Base-by-base conservation (phyloP, 1,284 basidiomycete species). In the Ustilago cynodontis region DNA sequence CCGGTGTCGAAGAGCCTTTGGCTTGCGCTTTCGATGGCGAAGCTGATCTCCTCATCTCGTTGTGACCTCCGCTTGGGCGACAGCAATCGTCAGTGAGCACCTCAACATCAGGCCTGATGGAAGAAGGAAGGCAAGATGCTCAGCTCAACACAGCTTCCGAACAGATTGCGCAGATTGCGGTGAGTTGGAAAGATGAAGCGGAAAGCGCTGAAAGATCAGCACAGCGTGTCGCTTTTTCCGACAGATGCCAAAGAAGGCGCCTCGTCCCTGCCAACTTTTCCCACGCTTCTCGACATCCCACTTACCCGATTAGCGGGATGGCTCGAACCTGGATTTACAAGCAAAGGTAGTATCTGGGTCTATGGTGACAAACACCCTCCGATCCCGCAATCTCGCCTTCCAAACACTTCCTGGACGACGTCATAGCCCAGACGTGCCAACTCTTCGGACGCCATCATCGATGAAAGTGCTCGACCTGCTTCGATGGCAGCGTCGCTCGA, bases 21-120 rank as follows among this genome's bases (percentile, higher is more conserved):
- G 57, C 60, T 51, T 49, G 47, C 22, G 24, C 26, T 24, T 73
- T 73, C 13, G 71, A 73, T 3, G 71, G 65, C 22, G 71, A 73
- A 22, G 61, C 65, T 37, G 71, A 68, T 33, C 71, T 64, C 20
- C 71, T 58, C 71, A 73, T 73, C 11, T 7, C 43, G 39, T 28
- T n/a, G 3, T 8, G 16, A 14, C 14, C 14, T 24, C 37, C 31
- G 56, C 51, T 33, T 14, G 26, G 50, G 45, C 20, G 28, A 16
- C 5, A 31, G 41, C 39, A 31, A 39, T 16, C 20, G 9, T 54
- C 52, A 7, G 13, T 3, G 24, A 28, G 28, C 22, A 50, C 11
- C 47, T n/a, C 22, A 18, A 52, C 51, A 33, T 52, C 29, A 18
- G 51, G n/a, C 11, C 41, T 43, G 20, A 20, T 43, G 49, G 49